Base-by-base conservation (phyloP, 805 yeast species). In the Metschnikowia noctiluminum region DNA sequence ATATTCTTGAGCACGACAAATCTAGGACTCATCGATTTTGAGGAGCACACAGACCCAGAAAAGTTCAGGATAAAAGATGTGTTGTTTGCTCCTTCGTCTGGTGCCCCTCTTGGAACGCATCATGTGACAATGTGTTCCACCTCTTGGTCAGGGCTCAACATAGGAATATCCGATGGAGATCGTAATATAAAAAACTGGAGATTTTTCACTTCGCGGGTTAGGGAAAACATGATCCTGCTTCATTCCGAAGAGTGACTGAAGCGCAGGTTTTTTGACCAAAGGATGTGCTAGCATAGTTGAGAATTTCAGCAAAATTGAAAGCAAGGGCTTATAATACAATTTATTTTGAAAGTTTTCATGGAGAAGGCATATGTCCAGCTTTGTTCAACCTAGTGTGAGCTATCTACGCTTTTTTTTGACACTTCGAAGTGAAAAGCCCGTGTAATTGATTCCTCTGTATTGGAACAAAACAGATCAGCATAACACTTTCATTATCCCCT, bases 1-100 rank as follows among this genome's bases (percentile, higher is more conserved):
- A 32, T 41, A n/a, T 45, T 45, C 27, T 27, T 45, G 35, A 37
- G 35, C 21, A 35, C 13, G 30, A 45, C 48, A 5, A 45, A 45
- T 28, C 37, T 45, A 21, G 43, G 43, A 7, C 14, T 30, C n/a
- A 27, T 45, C 7, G 31, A 45, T 27, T 35, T 45, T 16, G 28
- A 32, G 9, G 44, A 40, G 26, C 37, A 45, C 16, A 42, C 28
- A 13, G 37, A 35, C 27, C 14, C 48, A 16, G 26, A 35, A 2
- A 28, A 28, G 4, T 45, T 38, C 40, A 32, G 35, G 13, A 35
- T 45, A 11, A 42, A 45, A 12, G 36, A 40, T 32, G 27, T 40
- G 28, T 12, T 40, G n/a, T 45, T 45, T 30, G 34, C 38, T 11
- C 48, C 44, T 2, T 21, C 40, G n/a, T 42, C 48, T n/a, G 48